Evolutionary conservation across 768 basidiomycete genomes (phyloP), one percentile per base, ranked within the genome.

Genomic region (Psilocybe subaeruginosa): DNA sequence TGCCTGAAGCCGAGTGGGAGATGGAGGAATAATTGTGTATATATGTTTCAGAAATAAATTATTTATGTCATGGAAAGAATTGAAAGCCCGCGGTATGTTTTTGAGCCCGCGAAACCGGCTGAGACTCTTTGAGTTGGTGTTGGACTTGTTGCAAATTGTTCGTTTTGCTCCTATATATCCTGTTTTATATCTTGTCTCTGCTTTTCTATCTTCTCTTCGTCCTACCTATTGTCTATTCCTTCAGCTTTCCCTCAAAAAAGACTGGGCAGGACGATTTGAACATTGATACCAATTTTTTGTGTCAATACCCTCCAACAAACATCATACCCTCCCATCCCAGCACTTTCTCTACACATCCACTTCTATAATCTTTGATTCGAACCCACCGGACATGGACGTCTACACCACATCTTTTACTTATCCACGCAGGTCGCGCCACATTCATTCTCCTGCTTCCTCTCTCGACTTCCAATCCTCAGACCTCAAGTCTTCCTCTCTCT

Each of bases 341-440:
- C 56, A 59, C 62, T 54, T 59, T 57, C 63, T 55, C 55, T 58
- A 60, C 60, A 56, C 43, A 60, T 53, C 58, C 54, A 57, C 62
- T 64, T 59, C 57, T 60, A 62, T 65, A 64, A 63, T 62, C 60
- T 58, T 66, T 70, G 49, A 58, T 57, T 66, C 72, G 47, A 58
- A 33, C 61, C 56, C 63, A 49, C 41, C 70, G 61, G 66, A 68
- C 72, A 96, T 97, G 95, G 95, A 97, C 74, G 87, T 96, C 73
- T 97, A 96, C 85, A 92, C 94, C 58, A 92, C 93, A 67, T 92
- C 94, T 71, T 96, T 97, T 83, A 90, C 90, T 68, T 91, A 92
- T 79, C 93, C 94, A 71, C 90, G 92, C 80, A 83, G 90, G 74
- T 84, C 89, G 72, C 88, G 88, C 71, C 84, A 85, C 76, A 77